A percentile compares a stretch with the other conserved stretches of the same genome.
Conservation (phyloP, 2,329 filamentous ascomycete species). For the Epichloe scottii region DNA sequence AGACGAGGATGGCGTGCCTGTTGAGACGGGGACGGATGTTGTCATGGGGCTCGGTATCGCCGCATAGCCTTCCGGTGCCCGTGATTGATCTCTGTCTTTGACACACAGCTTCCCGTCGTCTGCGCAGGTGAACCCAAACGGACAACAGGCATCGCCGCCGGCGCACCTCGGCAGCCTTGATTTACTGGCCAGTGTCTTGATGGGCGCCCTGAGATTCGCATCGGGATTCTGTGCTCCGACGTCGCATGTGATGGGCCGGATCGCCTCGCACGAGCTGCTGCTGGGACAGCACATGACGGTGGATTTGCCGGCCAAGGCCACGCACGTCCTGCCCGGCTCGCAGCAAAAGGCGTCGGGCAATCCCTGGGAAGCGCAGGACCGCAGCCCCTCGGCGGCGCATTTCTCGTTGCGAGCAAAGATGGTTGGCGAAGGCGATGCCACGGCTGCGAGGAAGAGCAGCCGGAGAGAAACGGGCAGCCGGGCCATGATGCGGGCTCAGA, state of each 20-base stretch:
- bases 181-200: constrained; percentile 54
- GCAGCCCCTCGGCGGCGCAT: constrained; percentile 38
- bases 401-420: constrained; percentile 32
- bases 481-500: not conserved
- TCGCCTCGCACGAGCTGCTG: constrained; percentile 42
- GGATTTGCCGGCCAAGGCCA: constrained; percentile 48
- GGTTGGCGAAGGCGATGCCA: constrained; percentile 8
- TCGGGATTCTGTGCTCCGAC: constrained; percentile 46
- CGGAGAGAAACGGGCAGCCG: constrained; percentile 4
- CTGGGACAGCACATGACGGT: constrained; percentile 60
- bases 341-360: constrained; percentile 60
- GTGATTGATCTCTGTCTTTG: constrained; percentile 36
- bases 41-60: constrained; percentile 10
- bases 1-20: not conserved
- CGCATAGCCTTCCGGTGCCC: constrained; percentile 20
- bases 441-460: constrained; percentile 7
- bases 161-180: constrained; percentile 46
- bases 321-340: constrained; percentile 37
- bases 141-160: constrained; percentile 44
- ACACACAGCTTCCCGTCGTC: constrained; percentile 33
- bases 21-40: constrained; percentile 8
- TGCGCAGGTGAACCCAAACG: constrained; percentile 57
- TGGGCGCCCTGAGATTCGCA: constrained; percentile 39
- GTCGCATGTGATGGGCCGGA: constrained; percentile 54
- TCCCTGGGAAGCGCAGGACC: constrained; percentile 35